Evolutionary conservation across 2,329 filamentous ascomycete genomes (phyloP).

Genomic region (Penicillium fuscoglaucum): DNA sequence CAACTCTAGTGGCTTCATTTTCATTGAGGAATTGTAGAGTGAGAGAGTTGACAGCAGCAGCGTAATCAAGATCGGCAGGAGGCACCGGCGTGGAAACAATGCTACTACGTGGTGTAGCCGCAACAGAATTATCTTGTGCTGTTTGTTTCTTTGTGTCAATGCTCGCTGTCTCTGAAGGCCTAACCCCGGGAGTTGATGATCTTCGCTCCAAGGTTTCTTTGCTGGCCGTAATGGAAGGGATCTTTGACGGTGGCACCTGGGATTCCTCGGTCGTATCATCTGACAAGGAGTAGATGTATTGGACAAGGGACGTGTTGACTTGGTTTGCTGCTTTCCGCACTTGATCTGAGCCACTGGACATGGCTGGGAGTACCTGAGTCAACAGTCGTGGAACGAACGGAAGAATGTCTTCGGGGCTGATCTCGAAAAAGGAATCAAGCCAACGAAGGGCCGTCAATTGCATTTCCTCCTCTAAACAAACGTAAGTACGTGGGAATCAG

Average conservation of each 20-base stretch:
- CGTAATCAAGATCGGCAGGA: constrained; percentile 80
- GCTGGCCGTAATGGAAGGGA: constrained; percentile 40
- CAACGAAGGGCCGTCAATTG: constrained; percentile 87
- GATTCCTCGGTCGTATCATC: constrained; percentile 60
- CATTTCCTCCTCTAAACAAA: constrained; percentile 74
- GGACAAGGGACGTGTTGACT: constrained; percentile 88
- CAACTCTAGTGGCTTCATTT: constrained; percentile 91
- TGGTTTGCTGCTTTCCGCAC: constrained; percentile 84
- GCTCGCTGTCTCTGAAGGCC: constrained; percentile 29
- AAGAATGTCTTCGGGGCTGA: constrained; percentile 93
- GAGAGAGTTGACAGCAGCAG: constrained; percentile 87
- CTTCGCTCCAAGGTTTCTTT: constrained; percentile 44
- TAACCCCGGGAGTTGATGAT: constrained; percentile 43
- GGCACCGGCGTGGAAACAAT: constrained; percentile 48
- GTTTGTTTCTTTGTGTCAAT: constrained; percentile 35
- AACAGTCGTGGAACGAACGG: constrained; percentile 91
- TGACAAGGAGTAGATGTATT: constrained; percentile 88
- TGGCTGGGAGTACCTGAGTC: constrained; percentile 86
- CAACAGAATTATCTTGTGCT: constrained; percentile 31
- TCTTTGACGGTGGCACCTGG: constrained; percentile 36
- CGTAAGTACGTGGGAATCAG: constrained; percentile 22
- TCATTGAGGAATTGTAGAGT: constrained; percentile 95
- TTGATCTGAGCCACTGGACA: constrained; percentile 86
- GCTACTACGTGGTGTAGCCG: constrained; percentile 49
- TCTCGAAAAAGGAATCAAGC: constrained; percentile 96